Percentiles rank a stretch among this genome's conserved stretches.
Conservation (phyloP, 75 land plant species). For the Ceratopteris richardii region DNA sequence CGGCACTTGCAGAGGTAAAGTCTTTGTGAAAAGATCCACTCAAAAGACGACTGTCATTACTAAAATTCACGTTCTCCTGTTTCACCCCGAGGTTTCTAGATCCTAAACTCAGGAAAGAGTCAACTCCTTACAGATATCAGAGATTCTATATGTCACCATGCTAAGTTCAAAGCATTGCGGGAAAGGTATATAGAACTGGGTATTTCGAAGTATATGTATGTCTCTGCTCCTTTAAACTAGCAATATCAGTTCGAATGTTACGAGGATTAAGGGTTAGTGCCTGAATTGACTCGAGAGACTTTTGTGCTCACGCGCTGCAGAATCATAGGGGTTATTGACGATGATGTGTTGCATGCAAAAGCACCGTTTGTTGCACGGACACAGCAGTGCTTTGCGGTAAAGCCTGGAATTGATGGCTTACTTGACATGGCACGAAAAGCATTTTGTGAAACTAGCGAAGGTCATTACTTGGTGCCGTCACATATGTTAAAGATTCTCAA, state of each 20-base stretch:
- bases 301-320: too few species aligned
- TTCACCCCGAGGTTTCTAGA: slow-evolving; percentile 29
- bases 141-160: slow-evolving; percentile 60
- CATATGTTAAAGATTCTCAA: too few species aligned
- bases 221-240: too few species aligned
- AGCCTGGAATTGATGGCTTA: slow-evolving; percentile 83
- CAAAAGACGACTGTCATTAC: neutral
- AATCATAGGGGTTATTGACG: slow-evolving; percentile 72
- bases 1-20: slow-evolving; percentile 67
- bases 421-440: slow-evolving; percentile 81
- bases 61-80: too few species aligned
- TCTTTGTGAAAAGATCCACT: too few species aligned
- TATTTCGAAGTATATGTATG: too few species aligned
- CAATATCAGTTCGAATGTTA: too few species aligned
- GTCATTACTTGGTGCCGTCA: slow-evolving; percentile 12
- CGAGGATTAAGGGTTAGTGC: too few species aligned
- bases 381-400: slow-evolving; percentile 97
- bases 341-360: slow-evolving; percentile 84
- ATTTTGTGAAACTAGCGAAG: slow-evolving; percentile 97
- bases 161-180: slow-evolving; percentile 45
- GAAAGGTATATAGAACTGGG: slow-evolving; percentile 40
- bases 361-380: slow-evolving; percentile 87
- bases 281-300: too few species aligned
- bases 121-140: slow-evolving; percentile 63
- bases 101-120: slow-evolving; percentile 70